A percentile compares a stretch with the other conserved stretches of the same genome.
phyloP scores from a whole-genome alignment of 2,329 filamentous ascomycete species.

The Xylaria sp. region DNA sequence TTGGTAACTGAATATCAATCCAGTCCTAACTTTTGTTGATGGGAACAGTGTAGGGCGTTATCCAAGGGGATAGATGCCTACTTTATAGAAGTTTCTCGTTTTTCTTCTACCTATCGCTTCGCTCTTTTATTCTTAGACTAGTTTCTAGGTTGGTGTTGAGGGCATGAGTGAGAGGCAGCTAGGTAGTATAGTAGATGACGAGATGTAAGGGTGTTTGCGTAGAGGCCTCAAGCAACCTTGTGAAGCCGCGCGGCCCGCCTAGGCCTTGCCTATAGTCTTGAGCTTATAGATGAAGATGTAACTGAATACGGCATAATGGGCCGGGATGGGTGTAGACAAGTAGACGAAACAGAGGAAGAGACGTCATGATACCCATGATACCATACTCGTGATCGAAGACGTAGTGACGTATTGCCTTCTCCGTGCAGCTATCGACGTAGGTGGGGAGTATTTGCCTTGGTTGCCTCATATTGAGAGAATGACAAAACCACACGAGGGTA shows the following conservation, averaged over 20 bases:
- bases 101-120: neutral
- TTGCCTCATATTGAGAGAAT: conserved; percentile 19
- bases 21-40: neutral
- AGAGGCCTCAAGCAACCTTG: neutral
- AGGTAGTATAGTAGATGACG: neutral
- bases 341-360: neutral
- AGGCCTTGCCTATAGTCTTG: neutral
- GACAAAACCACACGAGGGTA: neutral
- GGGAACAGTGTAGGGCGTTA: neutral
- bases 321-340: neutral
- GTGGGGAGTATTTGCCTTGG: conserved; percentile 8
- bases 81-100: neutral
- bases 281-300: neutral
- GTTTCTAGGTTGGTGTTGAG: neutral
- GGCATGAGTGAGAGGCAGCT: too few species aligned
- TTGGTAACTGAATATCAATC: neutral
- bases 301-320: neutral
- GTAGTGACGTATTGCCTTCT: neutral
- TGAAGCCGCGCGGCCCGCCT: neutral
- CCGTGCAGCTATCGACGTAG: neutral
- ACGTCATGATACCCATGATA: neutral
- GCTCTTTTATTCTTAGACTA: neutral
- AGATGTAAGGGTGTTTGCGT: neutral
- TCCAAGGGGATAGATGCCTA: neutral
- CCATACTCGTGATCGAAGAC: neutral